Percentiles rank a stretch among this genome's conserved stretches.
These are phyloP conservation scores for Sugiyamaella boreocaroliniensis DNA, from an alignment of 805 yeast genomes.

Conservation along the genomic window DNA sequence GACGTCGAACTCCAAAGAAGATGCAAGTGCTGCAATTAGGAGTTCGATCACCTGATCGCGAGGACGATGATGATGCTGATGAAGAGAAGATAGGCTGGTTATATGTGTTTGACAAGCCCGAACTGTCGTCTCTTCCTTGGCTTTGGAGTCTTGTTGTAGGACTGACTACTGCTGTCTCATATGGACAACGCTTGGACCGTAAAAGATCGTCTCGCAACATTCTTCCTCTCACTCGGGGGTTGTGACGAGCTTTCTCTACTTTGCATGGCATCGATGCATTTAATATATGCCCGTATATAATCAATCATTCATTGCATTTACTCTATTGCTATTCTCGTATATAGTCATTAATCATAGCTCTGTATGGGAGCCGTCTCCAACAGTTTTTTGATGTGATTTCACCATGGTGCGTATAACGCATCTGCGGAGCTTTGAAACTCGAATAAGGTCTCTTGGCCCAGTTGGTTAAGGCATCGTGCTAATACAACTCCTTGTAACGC, in stretches of 20 bases:
- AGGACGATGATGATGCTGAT: constrained; percentile 18
- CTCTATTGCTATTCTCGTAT: too few relatives aligned
- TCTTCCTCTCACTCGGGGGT: not conserved
- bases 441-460: constrained; percentile 11
- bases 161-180: constrained; percentile 12
- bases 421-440: not conserved
- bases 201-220: not conserved
- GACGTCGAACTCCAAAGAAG: constrained; percentile 12
- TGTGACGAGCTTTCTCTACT: not conserved
- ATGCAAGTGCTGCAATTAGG: constrained; percentile 10
- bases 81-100: constrained; percentile 22
- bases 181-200: constrained; percentile 9
- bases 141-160: constrained; percentile 16
- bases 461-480: constrained; percentile 14
- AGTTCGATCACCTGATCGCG: not conserved
- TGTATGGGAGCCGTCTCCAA: too few relatives aligned
- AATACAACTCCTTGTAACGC: constrained; percentile 6
- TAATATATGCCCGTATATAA: too few relatives aligned
- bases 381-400: too few relatives aligned
- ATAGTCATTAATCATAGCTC: too few relatives aligned
- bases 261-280: not conserved
- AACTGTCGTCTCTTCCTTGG: not conserved
- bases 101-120: constrained; percentile 11
- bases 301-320: too few relatives aligned
- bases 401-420: not conserved